A percentile compares a stretch with the other conserved stretches of the same genome.
These are phyloP conservation scores for Trichoderma harzianum DNA, from an alignment of 2,329 filamentous ascomycete species.

Conservation along the genomic window DNA sequence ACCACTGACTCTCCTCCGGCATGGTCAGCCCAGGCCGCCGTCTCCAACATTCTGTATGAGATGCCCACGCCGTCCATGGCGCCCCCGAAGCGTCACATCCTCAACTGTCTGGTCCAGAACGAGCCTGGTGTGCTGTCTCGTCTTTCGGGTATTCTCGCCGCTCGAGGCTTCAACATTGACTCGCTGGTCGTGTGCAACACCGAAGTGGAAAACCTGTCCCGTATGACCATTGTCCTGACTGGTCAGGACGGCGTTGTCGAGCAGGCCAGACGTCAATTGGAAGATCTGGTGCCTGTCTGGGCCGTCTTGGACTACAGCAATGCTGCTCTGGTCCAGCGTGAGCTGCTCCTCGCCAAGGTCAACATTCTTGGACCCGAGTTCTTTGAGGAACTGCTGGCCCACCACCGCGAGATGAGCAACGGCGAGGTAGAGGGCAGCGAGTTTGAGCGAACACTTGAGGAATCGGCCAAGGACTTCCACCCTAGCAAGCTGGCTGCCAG, in stretches of 20 bases:
- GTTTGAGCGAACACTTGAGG: conserved; percentile 41
- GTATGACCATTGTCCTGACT: conserved; percentile 97
- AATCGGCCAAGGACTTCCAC: conserved; percentile 70
- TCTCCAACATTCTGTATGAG: conserved; percentile 98
- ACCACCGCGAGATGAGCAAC: conserved; percentile 83
- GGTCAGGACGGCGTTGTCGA: conserved; percentile 97
- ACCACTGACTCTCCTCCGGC: conserved; percentile 71
- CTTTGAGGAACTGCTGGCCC: conserved; percentile 92
- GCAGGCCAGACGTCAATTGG: conserved; percentile 90
- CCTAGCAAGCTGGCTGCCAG: conserved; percentile 81
- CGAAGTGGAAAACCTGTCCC: conserved; percentile 91
- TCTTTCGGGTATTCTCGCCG: conserved; percentile 92
- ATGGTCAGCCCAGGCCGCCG: conserved; percentile 89
- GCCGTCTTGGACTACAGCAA: conserved; percentile 95
- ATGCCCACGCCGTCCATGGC: conserved; percentile 79
- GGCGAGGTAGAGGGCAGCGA: conserved; percentile 45
- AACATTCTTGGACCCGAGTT: conserved; percentile 96
- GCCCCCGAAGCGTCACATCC: conserved; percentile 88
- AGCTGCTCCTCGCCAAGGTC: conserved; percentile 92
- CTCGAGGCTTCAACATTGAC: conserved; percentile 98
- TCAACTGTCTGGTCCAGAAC: conserved; percentile 98
- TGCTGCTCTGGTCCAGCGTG: conserved; percentile 89
- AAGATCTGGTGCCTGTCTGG: conserved; percentile 97
- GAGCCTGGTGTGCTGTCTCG: conserved; percentile 96
- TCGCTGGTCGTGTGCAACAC: conserved; percentile 96